Evolutionary conservation across 108 stramenopile genomes (phyloP).

Genomic region (Thalassiosira profunda): DNA sequence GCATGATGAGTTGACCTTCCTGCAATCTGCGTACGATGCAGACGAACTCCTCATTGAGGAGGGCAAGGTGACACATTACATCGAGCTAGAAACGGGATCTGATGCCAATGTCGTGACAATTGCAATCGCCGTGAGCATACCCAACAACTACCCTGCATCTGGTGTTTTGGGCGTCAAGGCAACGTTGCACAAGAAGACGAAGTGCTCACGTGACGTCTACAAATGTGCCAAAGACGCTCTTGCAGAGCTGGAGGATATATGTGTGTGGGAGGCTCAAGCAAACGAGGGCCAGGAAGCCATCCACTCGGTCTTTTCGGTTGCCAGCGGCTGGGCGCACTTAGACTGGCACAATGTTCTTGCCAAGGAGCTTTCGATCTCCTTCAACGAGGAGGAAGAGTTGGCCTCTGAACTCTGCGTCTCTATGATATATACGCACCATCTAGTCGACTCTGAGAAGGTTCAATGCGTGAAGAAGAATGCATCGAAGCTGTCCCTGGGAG

Average conservation of each 20-base stretch:
- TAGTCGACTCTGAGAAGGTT: constrained; percentile 20
- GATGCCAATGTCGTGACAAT: constrained; percentile 9
- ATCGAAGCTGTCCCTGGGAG: constrained; percentile 20
- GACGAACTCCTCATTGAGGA: constrained; percentile 7
- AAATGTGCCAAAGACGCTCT: constrained; percentile 18
- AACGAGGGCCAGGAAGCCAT: constrained; percentile 19
- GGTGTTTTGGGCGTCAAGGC: not conserved
- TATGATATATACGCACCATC: constrained; percentile 24
- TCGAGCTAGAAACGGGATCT: constrained; percentile 8
- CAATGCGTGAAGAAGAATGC: constrained; percentile 18
- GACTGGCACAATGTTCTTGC: constrained; percentile 9
- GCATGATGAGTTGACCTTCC: constrained; percentile 19
- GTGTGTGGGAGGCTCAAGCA: constrained; percentile 14
- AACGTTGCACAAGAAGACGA: not conserved
- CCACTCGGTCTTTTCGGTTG: constrained; percentile 13
- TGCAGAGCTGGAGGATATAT: constrained; percentile 5
- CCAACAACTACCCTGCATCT: constrained; percentile 12
- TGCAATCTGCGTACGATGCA: constrained; percentile 16
- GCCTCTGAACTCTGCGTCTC: constrained; percentile 4
- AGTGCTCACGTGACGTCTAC: constrained; percentile 9
- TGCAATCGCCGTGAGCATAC: constrained; percentile 4
- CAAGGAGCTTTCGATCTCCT: constrained; percentile 1
- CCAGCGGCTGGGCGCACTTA: constrained; percentile 10
- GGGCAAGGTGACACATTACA: constrained; percentile 8
- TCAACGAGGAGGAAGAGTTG: not conserved